phyloP scores from a whole-genome alignment of 1,139 yeast genomes.

The Candida glucosophila region DNA sequence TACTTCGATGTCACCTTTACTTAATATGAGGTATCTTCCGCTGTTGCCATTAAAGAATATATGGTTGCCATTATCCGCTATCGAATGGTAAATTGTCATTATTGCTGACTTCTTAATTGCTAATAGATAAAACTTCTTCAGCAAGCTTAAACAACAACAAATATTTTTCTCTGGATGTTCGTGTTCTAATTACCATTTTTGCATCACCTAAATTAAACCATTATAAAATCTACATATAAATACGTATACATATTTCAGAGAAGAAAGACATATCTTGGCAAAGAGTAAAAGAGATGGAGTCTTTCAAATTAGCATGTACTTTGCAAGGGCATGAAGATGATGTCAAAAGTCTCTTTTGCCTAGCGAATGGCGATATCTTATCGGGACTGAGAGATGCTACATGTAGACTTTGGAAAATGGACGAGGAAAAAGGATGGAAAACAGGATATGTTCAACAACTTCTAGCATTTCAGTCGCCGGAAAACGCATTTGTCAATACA shows the following conservation, averaged over 20 bases:
- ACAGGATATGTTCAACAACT: constrained; percentile 19
- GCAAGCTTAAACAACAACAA: too few species aligned
- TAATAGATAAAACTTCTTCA: not conserved
- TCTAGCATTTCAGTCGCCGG: constrained; percentile 41
- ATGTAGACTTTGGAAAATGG: constrained; percentile 51
- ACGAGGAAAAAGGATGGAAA: constrained; percentile 11
- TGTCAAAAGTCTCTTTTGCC: constrained; percentile 52
- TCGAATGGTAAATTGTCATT: constrained; percentile 24
- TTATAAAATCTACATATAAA: too few species aligned
- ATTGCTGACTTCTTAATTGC: constrained; percentile 1
- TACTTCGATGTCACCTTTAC: constrained; percentile 13
- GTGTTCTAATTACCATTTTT: too few species aligned
- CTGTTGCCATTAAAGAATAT: constrained; percentile 16
- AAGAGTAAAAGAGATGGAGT: too few species aligned
- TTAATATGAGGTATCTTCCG: constrained; percentile 21
- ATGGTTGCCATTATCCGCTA: constrained; percentile 28
- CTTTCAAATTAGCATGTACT: constrained; percentile 40
- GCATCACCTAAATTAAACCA: too few species aligned
- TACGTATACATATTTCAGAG: too few species aligned
- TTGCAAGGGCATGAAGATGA: constrained; percentile 72
- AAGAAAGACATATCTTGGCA: too few species aligned
- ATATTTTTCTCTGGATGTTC: too few species aligned
- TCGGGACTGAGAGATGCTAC: constrained; percentile 84
- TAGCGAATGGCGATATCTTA: constrained; percentile 36
- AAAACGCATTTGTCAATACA: constrained; percentile 55